Evolutionary conservation across 2,329 filamentous ascomycete genomes (phyloP).

Genomic region (Rhynchosporium agropyri): DNA sequence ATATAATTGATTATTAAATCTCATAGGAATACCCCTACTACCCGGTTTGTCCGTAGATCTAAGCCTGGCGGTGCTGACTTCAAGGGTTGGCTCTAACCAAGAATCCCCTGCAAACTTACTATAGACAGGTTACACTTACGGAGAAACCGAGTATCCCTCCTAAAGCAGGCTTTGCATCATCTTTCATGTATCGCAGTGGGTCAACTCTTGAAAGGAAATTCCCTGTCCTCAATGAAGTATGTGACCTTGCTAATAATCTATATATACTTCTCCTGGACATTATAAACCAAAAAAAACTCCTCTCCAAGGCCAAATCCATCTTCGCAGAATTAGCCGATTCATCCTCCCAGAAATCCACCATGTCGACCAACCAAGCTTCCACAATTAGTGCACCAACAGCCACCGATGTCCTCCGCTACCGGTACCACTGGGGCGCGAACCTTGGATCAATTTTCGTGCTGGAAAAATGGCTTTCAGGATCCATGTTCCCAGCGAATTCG

Average conservation of each 20-base stretch:
- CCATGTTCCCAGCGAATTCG: slow-evolving; percentile 50
- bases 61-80: no score
- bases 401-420: slow-evolving; percentile 53
- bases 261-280: not conserved
- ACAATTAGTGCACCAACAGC: slow-evolving; percentile 42
- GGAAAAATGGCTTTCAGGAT: slow-evolving; percentile 58
- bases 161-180: slow-evolving; percentile 3
- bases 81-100: no score
- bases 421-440: slow-evolving; percentile 62
- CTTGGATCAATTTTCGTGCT: slow-evolving; percentile 62
- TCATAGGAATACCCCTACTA: no score
- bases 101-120: no score
- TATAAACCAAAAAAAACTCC: slow-evolving; percentile 44
- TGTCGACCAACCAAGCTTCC: slow-evolving; percentile 33
- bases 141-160: not conserved
- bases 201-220: not conserved
- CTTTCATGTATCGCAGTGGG: not conserved
- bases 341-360: slow-evolving; percentile 16
- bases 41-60: no score
- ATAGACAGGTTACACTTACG: no score
- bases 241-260: not conserved
- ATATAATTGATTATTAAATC: no score
- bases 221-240: not conserved
- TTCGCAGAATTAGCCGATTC: slow-evolving; percentile 35
- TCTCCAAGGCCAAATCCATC: slow-evolving; percentile 44